Percentiles rank a stretch among this genome's conserved stretches.
Conservation (phyloP, 2,329 filamentous ascomycete species). For the Fusarium secorum region DNA sequence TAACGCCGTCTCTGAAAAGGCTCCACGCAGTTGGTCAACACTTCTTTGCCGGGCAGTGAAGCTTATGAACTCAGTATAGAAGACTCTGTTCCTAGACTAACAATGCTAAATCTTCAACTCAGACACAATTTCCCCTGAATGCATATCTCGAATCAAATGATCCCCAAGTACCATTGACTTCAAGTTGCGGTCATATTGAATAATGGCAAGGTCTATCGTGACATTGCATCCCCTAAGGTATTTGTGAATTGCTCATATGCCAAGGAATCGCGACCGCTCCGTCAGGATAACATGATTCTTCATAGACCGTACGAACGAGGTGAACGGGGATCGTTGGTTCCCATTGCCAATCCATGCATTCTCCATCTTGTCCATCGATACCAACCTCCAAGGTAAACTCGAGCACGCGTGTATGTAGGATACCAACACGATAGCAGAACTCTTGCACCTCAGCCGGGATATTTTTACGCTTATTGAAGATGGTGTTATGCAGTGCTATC, state of each 20-base stretch:
- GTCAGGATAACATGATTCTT: constrained; percentile 19
- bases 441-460: not conserved
- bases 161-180: not conserved
- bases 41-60: not conserved
- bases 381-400: constrained; percentile 2
- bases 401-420: constrained; percentile 1
- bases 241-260: not conserved
- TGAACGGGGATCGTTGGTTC: constrained; percentile 20
- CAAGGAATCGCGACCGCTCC: not conserved
- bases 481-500: not conserved
- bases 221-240: not conserved
- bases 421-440: constrained; percentile 1
- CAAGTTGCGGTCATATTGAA: not conserved
- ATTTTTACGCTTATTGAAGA: not conserved
- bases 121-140: not conserved
- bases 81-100: not conserved
- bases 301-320: constrained; percentile 6
- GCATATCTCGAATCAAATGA: not conserved
- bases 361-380: not conserved
- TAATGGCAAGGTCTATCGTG: not conserved
- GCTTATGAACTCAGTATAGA: not conserved
- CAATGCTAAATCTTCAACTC: not conserved
- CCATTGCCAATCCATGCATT: constrained; percentile 32
- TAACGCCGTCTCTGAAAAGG: too few relatives aligned
- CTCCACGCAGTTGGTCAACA: not conserved